These are phyloP conservation scores for Ophiostoma tasmaniense DNA, from an alignment of 2,329 filamentous ascomycete genomes.

Conservation along the genomic window DNA sequence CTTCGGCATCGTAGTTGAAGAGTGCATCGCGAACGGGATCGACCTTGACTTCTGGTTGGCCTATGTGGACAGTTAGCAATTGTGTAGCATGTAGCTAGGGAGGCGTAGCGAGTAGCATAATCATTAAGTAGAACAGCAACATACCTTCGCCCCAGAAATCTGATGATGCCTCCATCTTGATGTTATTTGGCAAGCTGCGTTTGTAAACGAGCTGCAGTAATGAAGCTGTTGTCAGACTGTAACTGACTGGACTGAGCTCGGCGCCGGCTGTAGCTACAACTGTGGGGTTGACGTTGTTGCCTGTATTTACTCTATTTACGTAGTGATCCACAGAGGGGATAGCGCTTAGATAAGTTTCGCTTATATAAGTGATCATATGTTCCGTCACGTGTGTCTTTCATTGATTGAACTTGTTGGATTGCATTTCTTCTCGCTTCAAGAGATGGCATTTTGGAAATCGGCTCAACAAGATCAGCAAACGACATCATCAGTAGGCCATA, in stretches of 20 bases:
- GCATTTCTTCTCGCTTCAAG: background rate
- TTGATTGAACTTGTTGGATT: no score
- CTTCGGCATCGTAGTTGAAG: slow-evolving; percentile 67
- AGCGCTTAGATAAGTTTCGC: background rate
- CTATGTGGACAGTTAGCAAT: background rate
- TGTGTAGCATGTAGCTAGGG: background rate
- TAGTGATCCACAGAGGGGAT: background rate
- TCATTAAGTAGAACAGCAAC: slow-evolving; percentile 11
- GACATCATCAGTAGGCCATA: background rate
- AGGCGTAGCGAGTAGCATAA: no score
- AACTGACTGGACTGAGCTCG: background rate
- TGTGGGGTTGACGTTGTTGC: background rate
- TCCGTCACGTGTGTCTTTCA: background rate
- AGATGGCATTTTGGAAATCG: background rate
- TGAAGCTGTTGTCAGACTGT: background rate
- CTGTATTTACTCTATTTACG: background rate
- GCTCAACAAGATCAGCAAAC: background rate
- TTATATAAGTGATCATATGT: background rate
- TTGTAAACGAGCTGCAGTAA: background rate
- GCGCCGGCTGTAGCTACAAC: background rate
- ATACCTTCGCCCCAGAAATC: slow-evolving; percentile 49
- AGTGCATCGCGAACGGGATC: slow-evolving; percentile 84
- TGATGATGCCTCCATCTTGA: slow-evolving; percentile 45
- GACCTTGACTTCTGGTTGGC: slow-evolving; percentile 84
- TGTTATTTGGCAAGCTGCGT: background rate